These are phyloP conservation scores for Solanum chacoense DNA, from an alignment of 305 asterid genomes.

Conservation along the genomic window DNA sequence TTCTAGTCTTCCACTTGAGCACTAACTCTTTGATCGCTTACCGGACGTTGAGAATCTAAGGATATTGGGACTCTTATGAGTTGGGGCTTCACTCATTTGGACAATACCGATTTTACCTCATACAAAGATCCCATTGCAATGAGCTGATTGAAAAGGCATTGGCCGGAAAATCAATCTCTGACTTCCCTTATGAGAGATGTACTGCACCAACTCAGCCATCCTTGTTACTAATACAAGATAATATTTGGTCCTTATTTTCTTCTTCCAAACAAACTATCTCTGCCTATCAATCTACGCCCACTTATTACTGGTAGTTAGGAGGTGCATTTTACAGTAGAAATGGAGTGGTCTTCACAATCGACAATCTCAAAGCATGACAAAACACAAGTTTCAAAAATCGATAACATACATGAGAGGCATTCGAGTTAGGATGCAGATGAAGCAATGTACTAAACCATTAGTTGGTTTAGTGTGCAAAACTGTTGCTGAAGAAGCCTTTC, in stretches of 20 bases:
- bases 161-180: neutral
- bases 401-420: neutral
- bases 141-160: neutral
- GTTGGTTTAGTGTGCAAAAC: neutral
- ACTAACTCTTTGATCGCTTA: neutral
- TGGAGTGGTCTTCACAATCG: neutral
- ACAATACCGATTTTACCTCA: too few relatives aligned
- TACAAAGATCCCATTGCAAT: neutral
- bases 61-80: neutral
- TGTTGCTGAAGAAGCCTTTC: neutral
- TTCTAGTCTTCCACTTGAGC: neutral
- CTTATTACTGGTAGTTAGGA: neutral
- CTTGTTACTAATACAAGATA: neutral
- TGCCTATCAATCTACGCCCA: neutral
- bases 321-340: neutral
- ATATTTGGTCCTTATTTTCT: neutral
- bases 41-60: neutral
- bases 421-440: neutral
- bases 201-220: neutral
- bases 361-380: neutral
- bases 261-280: neutral
- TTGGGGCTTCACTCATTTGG: neutral
- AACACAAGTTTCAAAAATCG: neutral
- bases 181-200: neutral
- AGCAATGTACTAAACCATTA: neutral